These are phyloP conservation scores for Sanghuangporus baumii DNA, from an alignment of 1,284 basidiomycete species.

Conservation along the genomic window DNA sequence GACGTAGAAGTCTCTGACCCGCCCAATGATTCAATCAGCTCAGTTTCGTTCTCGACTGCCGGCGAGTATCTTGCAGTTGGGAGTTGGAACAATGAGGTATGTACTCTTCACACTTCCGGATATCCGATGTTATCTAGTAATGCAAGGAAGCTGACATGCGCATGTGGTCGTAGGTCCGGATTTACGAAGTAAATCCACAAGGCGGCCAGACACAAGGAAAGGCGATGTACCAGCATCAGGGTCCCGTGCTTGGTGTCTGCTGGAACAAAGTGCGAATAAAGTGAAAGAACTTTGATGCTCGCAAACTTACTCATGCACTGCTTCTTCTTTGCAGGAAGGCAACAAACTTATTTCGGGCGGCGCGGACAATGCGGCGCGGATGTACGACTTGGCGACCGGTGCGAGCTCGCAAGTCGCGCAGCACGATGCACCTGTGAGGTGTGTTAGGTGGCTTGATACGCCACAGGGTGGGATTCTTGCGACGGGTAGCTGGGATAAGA, in stretches of 20 bases:
- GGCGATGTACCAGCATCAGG: conserved; percentile 81
- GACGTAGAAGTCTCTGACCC: conserved; percentile 75
- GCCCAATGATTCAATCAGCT: conserved; percentile 71
- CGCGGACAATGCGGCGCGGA: conserved; percentile 77
- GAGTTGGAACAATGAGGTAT: conserved; percentile 76
- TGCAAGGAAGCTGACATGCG: conserved; percentile 4
- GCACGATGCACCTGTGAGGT: conserved; percentile 80
- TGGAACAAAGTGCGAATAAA: conserved; percentile 61
- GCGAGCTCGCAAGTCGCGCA: conserved; percentile 72
- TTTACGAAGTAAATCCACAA: conserved; percentile 51
- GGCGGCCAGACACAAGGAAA: conserved; percentile 66
- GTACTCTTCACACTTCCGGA: conserved; percentile 19
- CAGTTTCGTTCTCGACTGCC: conserved; percentile 56
- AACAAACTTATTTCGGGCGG: conserved; percentile 82
- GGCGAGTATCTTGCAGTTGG: conserved; percentile 72
- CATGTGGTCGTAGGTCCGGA: conserved; percentile 39
- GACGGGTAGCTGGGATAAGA: conserved; percentile 92
- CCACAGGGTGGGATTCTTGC: conserved; percentile 66
- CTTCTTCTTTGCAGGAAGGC: conserved; percentile 49
- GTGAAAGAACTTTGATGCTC: not conserved
- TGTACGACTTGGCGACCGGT: conserved; percentile 78
- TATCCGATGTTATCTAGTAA: not conserved
- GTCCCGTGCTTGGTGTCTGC: conserved; percentile 74
- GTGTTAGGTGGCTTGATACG: conserved; percentile 70
- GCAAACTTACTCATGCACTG: not conserved